Base-by-base conservation (phyloP, 1,284 basidiomycete genomes). In the Apiotrichum domesticum region DNA sequence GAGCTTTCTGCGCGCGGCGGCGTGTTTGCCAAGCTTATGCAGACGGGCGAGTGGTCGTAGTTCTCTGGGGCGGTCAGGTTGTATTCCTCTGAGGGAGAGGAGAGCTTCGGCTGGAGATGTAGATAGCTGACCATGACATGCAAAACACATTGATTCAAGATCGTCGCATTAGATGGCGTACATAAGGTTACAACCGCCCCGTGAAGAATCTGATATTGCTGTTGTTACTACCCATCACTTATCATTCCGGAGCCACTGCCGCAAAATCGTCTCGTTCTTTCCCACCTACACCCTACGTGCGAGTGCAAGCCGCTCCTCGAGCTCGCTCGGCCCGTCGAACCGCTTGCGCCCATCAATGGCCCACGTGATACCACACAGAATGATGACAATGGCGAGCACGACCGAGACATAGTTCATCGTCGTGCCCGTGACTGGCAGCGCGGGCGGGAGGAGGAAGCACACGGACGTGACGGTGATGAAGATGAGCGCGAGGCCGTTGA, bases 31-130 rank as follows among this genome's bases (percentile, higher is more conserved):
- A 81, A 83, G 60, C 81, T 97, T 55, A 90, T 90, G 40, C 83
- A 82, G 63, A 89, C 87, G 29, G 93, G 92, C 40, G 91, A 94
- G 74, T 95, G 91, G 90, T 79, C 79, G 64, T 75, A 59, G 57
- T 39, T 13, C 37, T 7, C 13, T 39, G 21, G 21, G 21, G 21
- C 21, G 21, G 21, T 21, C 21, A 21, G 21, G 21, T 39, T 39
- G 37, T 39, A 39, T 13, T 39, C 37, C 13, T 39, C 37, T 39
- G 21, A 21, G 21, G 21, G 21, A 21, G 21, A 21, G 21, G 21
- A 21, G 21, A 21, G 21, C 21, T 21, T 21, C 21, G 21, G 21
- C 21, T 21, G 21, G 21, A 21, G 21, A 21, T 21, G 21, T 21
- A 21, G 21, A 21, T 21, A 21, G 21, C 21, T 21, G 21, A 21